phyloP scores from a whole-genome alignment of 1,284 basidiomycete species.

The Cryptococcus sp. region DNA sequence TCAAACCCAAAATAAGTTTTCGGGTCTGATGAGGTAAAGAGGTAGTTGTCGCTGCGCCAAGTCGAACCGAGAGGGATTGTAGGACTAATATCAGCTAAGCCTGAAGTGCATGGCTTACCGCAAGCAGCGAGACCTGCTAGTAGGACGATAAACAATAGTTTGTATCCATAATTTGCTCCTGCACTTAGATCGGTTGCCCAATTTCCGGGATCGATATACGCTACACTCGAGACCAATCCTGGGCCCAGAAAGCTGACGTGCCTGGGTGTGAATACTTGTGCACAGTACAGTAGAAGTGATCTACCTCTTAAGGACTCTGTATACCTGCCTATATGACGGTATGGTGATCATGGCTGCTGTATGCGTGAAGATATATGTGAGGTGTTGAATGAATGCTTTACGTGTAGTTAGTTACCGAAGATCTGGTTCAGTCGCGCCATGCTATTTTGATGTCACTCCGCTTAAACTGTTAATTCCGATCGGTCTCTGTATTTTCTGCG shows the following conservation, averaged over 20 bases:
- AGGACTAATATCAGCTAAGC: constrained; percentile 21
- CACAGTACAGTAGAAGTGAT: no score
- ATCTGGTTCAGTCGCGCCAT: no score
- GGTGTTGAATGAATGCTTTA: no score
- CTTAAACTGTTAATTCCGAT: no score
- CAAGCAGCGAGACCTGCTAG: constrained; percentile 74
- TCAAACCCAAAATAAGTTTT: constrained; percentile 61
- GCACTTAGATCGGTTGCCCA: constrained; percentile 37
- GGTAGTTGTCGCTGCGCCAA: constrained; percentile 52
- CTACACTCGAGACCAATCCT: constrained; percentile 46
- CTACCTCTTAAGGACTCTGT: no score
- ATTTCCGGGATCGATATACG: constrained; percentile 47
- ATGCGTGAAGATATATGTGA: no score
- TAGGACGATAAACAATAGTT: constrained; percentile 78
- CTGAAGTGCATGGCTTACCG: constrained; percentile 21
- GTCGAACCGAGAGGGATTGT: constrained; percentile 47
- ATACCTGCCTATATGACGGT: no score
- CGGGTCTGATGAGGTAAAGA: constrained; percentile 58
- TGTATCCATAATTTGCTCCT: constrained; percentile 73
- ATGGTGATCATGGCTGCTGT: no score
- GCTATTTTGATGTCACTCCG: no score
- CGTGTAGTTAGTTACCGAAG: no score
- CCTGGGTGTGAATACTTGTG: no score
- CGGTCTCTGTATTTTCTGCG: no score
- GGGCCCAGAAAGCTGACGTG: constrained; percentile 49